phyloP scores from a whole-genome alignment of 495 filamentous ascomycete genomes.

The Xylaria longipes region DNA sequence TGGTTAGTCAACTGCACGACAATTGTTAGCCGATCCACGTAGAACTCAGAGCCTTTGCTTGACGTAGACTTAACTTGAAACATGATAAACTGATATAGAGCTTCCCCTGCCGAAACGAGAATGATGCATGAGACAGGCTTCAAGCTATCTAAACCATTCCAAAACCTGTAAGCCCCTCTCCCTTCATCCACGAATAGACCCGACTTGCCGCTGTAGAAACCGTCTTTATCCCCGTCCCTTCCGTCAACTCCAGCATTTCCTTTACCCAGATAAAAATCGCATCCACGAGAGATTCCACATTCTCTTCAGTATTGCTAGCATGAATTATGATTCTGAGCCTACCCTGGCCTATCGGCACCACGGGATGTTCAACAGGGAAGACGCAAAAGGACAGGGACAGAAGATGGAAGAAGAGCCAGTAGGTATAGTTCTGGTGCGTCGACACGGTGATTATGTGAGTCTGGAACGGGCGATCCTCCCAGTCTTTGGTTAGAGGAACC shows the following conservation, averaged over 20 bases:
- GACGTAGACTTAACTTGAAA: too few species aligned
- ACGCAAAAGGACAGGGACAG: not conserved
- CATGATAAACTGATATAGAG: too few species aligned
- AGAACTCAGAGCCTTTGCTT: too few species aligned
- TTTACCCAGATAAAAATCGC: conserved; percentile 2
- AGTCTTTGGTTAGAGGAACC: conserved; percentile 8
- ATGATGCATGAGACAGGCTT: too few species aligned
- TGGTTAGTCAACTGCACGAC: too few species aligned
- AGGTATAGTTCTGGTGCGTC: conserved; percentile 10
- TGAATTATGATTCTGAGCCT: conserved; percentile 11
- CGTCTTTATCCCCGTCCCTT: too few species aligned
- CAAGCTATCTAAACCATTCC: too few species aligned
- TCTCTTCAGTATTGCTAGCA: conserved; percentile 10
- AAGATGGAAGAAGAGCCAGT: conserved; percentile 29
- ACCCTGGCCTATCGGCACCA: conserved; percentile 13
- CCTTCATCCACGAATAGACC: too few species aligned
- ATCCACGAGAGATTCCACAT: not conserved
- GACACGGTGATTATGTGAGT: conserved; percentile 18
- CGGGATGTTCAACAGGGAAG: conserved; percentile 21
- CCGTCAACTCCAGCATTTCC: not conserved
- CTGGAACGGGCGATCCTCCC: conserved; percentile 16
- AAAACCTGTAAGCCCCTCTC: too few species aligned
- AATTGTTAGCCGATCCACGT: too few species aligned
- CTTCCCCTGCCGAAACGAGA: too few species aligned
- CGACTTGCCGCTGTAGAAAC: too few species aligned